Evolutionary conservation across 2,329 filamentous ascomycete genomes (phyloP).

Genomic region (Aspergillus brasiliensis): DNA sequence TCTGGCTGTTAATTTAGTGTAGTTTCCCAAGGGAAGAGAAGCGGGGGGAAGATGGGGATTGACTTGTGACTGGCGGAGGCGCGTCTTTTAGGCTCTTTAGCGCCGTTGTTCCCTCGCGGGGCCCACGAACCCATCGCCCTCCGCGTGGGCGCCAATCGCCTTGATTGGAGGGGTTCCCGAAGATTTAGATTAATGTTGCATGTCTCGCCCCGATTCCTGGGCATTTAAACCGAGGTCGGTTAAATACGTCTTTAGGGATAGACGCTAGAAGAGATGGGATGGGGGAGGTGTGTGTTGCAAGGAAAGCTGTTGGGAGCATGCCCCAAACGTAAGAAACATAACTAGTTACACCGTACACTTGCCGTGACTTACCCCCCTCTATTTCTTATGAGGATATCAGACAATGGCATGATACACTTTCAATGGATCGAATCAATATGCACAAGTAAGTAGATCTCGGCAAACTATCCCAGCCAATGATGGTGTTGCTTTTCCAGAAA

Average conservation of each 20-base stretch:
- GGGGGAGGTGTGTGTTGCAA: not conserved
- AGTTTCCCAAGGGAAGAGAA: not conserved
- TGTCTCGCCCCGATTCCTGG: not conserved
- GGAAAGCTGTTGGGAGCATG: not conserved
- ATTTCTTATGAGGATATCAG: too few relatives aligned
- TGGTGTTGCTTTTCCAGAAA: too few relatives aligned
- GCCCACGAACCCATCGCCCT: not conserved
- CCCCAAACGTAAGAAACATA: not conserved
- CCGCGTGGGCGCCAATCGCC: not conserved
- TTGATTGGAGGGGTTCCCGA: constrained; percentile 1
- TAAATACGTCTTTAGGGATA: not conserved
- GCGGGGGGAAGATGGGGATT: not conserved
- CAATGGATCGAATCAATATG: too few relatives aligned
- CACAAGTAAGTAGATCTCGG: too few relatives aligned
- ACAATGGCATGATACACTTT: too few relatives aligned
- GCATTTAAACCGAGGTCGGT: not conserved
- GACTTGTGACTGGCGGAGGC: not conserved
- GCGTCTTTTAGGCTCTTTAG: not conserved
- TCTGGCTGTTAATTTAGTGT: not conserved
- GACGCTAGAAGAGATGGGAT: not conserved
- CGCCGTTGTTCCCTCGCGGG: not conserved
- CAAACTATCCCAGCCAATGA: too few relatives aligned
- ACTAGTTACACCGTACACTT: too few relatives aligned
- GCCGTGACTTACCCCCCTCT: too few relatives aligned
- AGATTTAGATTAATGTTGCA: constrained; percentile 1